Base-by-base conservation (phyloP, 2,329 filamentous ascomycete genomes). In the Cladorrhinum sp. region DNA sequence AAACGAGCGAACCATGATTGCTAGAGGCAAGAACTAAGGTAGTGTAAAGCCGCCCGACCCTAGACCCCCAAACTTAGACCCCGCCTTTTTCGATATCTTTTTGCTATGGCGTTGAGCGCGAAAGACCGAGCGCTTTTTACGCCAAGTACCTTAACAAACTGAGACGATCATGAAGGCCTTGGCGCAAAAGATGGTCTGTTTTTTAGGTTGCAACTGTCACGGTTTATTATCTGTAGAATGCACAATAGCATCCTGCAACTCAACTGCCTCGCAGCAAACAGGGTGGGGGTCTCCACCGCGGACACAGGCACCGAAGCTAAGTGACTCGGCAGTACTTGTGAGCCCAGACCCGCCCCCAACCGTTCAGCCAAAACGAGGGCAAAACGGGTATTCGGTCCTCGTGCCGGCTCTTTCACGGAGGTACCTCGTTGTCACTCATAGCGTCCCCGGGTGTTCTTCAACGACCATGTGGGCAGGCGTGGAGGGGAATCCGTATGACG, bases 351-450 rank as follows among this genome's bases (percentile, higher is more conserved):
- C n/a, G n/a, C 48, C 27, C 18, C 23, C 13, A 9, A 13, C 18
- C 20, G n/a, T 50, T 29, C 29, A 23, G 55, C 22, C 56, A 41
- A 55, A 56, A 25, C 22, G 20, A 13, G 25, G 57, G 62, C 60
- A 58, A 41, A 45, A 36, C 65, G 65, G 65, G 24, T 64, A 18
- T 56, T 63, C 65, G 65, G 65, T 60, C 65, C 65, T 67, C 50
- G 12, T 62, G 50, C 61, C 64, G 59, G 58, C 49, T 22, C 12
- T 50, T 50, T 24, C 18, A 36, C 32, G 13, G 56, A 65, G 55
- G 64, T 65, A 65, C 45, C 56, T 58, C 53, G 32, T 59, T 62
- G 64, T 65, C 61, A 60, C 62, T 38, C 16, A 27, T 13, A 3
- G 4, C 6, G 6, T 16, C 36, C 10, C 36, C 36, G 36, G 36